Base-by-base conservation (phyloP, 352 stramenopile genomes). In the Pythium insidiosum region DNA sequence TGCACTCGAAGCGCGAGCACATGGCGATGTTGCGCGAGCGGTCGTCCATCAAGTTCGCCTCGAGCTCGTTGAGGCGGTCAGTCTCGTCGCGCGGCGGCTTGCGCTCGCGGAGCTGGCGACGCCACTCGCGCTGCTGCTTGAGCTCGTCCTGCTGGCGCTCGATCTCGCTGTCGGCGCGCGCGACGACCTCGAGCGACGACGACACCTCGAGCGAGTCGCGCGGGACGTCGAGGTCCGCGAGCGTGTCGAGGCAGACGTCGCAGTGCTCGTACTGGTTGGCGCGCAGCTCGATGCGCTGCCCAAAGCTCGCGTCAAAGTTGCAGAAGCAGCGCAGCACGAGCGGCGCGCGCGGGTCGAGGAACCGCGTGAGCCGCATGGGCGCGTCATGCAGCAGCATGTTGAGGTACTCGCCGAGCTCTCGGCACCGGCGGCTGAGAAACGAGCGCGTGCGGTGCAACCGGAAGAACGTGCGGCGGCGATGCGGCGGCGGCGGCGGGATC, bases 241-340 rank as follows among this genome's bases (percentile, higher is more conserved):
- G n/a, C n/a, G n/a, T n/a, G 40, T 88, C 71, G 18, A 88, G 59
- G 48, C 58, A 75, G 36, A 88, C 53, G 19, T 74, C 68, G 22
- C 71, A 84, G 30, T 46, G 50, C 36, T 83, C 62, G 9, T 63
- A 48, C 42, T 78, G 66, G 31, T 76, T 71, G 9, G 42, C 45
- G 15, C 66, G 47, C 9, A 71, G 43, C 21, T 74, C 57, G 15
- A 69, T 33, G 2, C 73, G 55, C 12, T 50, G 58, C 2, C 50
- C 53, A 20, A 93, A 77, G 4, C 71, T 77, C 0, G 63, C 70
- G 39, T 93, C 77, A 54, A 88, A 90, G 57, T 93, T 84, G 49
- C 74, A 85, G 41, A 93, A 93, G 53, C 67, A 87, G 2, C 78
- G 77, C 46, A 93, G 30, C 20, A 87, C 63, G 1, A 85, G 68